Evolutionary conservation across 805 yeast species (phyloP), one percentile per base, ranked within the genome.

Genomic region (Metschnikowia koreensis): DNA sequence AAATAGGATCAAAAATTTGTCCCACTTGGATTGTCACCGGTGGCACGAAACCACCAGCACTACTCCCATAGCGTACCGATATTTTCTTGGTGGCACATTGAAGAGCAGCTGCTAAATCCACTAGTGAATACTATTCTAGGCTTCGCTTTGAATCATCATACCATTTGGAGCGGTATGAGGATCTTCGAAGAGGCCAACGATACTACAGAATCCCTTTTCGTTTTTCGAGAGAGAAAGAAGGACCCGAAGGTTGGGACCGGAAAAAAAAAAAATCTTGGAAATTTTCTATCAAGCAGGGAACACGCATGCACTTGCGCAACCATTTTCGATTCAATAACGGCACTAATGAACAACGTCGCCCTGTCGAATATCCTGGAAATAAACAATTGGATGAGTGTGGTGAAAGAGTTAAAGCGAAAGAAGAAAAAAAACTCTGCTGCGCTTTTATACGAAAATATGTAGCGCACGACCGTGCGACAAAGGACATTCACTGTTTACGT

Each of bases 111-210:
- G 62, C 60, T 56, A 61, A 62, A 60, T 57, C 54, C 58, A 57
- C 38, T 47, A 38, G 59, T 60, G 65, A 54, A 33, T 40, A 46
- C 59, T 56, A 47, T 51, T 66, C 66, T 66, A 41, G 69, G 69
- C 69, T 52, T 64, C 69, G 67, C 69, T 66, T 66, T 66, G 69
- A 66, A 66, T 66, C 69, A 54, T 57, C 59, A 63, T 53, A 59
- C 66, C 68, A 66, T 66, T 57, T 57, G 59, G 60, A 52, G 44
- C 66, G 67, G 63, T 57, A 47, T 59, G 60, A 54, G 59, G 60
- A 66, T 66, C 69, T 66, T 66, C 69, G 69, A 66, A 66, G 69
- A 65, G 59, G 69, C 66, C 69, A 52, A 41, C 17, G 17, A 17
- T 38, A 17, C 29, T 17, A 39, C 42, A 39, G 3, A 22, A 7